phyloP scores from a whole-genome alignment of 2,329 filamentous ascomycete species.

The Salinomyces thailandicus region DNA sequence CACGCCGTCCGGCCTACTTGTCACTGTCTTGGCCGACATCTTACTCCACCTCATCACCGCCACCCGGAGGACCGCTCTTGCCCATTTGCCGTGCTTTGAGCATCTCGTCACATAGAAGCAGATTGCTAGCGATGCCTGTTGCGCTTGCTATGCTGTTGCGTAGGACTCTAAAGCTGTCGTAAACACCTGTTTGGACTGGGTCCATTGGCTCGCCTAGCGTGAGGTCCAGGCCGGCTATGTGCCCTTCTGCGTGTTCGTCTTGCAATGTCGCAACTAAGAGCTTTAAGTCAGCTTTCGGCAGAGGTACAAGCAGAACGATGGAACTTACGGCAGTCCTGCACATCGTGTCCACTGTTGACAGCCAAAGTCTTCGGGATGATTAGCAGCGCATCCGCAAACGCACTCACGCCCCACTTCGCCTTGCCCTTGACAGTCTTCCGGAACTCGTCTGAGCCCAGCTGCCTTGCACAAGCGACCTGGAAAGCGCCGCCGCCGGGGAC shows the following conservation, averaged over 20 bases:
- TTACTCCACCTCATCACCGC: constrained; percentile 12
- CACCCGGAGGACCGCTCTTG: constrained; percentile 23
- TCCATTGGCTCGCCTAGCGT: constrained; percentile 89
- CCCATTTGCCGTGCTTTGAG: constrained; percentile 96
- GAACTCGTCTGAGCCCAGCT: constrained; percentile 79
- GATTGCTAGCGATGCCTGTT: constrained; percentile 87
- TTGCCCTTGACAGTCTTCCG: constrained; percentile 91
- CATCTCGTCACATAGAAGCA: constrained; percentile 92
- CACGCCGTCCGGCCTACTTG: no score
- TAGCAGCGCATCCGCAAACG: constrained; percentile 88
- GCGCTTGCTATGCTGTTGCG: constrained; percentile 90
- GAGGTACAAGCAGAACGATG: constrained; percentile 1
- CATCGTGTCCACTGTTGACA: constrained; percentile 89
- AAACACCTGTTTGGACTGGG: constrained; percentile 82
- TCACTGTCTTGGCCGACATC: no score
- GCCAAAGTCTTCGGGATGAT: constrained; percentile 96
- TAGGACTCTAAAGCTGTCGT: constrained; percentile 90
- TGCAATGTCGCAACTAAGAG: constrained; percentile 67
- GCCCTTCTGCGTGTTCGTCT: constrained; percentile 75
- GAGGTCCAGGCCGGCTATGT: constrained; percentile 77
- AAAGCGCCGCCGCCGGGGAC: constrained; percentile 91
- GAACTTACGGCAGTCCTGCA: constrained; percentile 81
- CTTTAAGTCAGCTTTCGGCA: background rate
- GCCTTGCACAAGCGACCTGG: constrained; percentile 83
- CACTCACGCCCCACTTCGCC: constrained; percentile 88